Conservation (phyloP, 1,139 yeast species). For the Debaryomyces udenii region DNA sequence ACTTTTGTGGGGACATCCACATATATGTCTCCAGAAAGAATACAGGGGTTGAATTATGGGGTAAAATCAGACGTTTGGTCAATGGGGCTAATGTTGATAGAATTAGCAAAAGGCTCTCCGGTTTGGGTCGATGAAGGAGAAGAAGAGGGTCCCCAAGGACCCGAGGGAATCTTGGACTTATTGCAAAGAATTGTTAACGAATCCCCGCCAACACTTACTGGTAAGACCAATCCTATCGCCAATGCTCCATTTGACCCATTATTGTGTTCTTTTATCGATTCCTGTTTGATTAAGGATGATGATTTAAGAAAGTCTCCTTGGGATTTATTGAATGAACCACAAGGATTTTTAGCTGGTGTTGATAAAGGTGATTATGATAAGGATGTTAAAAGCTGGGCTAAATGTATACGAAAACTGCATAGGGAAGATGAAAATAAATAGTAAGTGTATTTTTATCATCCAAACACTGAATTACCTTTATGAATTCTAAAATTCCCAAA, state of each 20-base stretch:
- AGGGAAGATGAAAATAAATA: slow-evolving; percentile 21
- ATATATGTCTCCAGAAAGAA: slow-evolving; percentile 97
- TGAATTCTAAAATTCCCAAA: too few species aligned
- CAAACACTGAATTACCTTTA: too few species aligned
- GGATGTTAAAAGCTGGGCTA: slow-evolving; percentile 55
- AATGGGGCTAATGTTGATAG: slow-evolving; percentile 84
- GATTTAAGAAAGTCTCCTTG: slow-evolving; percentile 63
- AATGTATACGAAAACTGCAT: slow-evolving; percentile 37
- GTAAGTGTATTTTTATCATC: too few species aligned
- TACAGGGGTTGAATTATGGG: slow-evolving; percentile 90
- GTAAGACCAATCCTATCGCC: slow-evolving; percentile 30
- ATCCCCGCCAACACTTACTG: slow-evolving; percentile 71
- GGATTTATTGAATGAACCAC: slow-evolving; percentile 48
- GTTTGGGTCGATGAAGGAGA: slow-evolving; percentile 45
- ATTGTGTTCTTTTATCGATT: slow-evolving; percentile 65
- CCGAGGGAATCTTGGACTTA: slow-evolving; percentile 87
- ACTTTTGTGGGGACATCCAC: slow-evolving; percentile 98
- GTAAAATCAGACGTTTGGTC: slow-evolving; percentile 98
- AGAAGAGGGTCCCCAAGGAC: slow-evolving; percentile 38
- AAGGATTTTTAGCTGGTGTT: slow-evolving; percentile 50
- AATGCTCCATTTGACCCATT: slow-evolving; percentile 35
- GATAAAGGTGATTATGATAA: slow-evolving; percentile 44
- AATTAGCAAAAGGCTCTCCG: slow-evolving; percentile 77
- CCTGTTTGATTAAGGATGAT: slow-evolving; percentile 70
- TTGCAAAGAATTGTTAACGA: slow-evolving; percentile 93